Base-by-base conservation (phyloP, 2,329 filamentous ascomycete genomes). In the Ophiostoma perfectum region DNA sequence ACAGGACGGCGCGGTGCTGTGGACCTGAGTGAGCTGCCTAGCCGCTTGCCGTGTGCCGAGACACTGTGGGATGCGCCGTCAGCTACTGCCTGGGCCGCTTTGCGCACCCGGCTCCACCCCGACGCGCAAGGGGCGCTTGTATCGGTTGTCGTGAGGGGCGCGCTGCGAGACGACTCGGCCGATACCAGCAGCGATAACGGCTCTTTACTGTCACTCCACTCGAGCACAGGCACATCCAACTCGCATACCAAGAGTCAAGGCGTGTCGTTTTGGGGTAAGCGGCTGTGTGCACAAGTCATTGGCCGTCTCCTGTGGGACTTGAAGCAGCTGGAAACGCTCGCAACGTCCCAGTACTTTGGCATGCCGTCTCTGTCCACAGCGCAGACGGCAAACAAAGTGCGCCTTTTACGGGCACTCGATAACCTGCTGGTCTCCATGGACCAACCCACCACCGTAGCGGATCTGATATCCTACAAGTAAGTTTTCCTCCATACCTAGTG, bases 291-390 rank as follows among this genome's bases (percentile, higher is more conserved):
- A 4, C 75, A 76, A 64, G 69, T 76, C 2, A 74, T 77, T 8
- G 75, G 75, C 7, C 74, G 75, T 5, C 70, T 76, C 14, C 72
- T 77, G 0, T 76, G 74, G 73, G 75, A 77, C 52, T 49, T 77
- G 45, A 75, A 74, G 58, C 72, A 76, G 65, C 68, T 76, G 16
- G 73, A 76, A 55, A 72, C 73, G 8, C 68, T 76, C 5, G 72
- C 75, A 18, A 73, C 72, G 14, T 58, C 74, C 1, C 71, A 73
- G 4, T 72, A 73, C 52, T 72, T 76, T 70, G 73, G 74, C 6
- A 73, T 76, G 63, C 67, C 74, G 0, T 70, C 73, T 9, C 67
- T 76, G 14, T 71, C 73, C 8, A 72, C 70, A 8, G 73, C 73
- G 0, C 73, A 76, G 12, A 67, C 71, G 5, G 70, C 74, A 36